Percentiles rank a stretch among this genome's conserved stretches.
These are phyloP conservation scores for Pythium phragmitis DNA, from an alignment of 352 stramenopile genomes.

Conservation along the genomic window DNA sequence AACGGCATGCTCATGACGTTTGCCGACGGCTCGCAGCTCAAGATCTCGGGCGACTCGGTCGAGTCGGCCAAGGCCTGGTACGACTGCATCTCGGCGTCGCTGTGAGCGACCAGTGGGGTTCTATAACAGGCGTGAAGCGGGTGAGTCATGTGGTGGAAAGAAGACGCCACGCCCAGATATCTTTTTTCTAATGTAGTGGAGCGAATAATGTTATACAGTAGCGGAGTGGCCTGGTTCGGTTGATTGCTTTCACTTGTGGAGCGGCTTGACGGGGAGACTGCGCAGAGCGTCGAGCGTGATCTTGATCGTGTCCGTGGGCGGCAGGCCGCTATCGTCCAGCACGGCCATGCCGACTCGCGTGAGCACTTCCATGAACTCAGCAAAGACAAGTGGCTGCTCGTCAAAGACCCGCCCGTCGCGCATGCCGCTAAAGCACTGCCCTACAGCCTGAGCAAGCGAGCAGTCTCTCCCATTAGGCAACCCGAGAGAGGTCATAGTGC, in stretches of 20 bases:
- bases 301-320: constrained; percentile 67
- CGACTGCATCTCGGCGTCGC: constrained; percentile 46
- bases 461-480: background rate
- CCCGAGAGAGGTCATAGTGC: background rate
- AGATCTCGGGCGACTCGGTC: constrained; percentile 71
- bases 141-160: background rate
- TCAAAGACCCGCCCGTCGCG: constrained; percentile 35
- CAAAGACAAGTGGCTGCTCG: constrained; percentile 60
- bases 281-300: constrained; percentile 74
- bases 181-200: constrained; percentile 13
- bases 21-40: constrained; percentile 52
- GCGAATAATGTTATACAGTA: no score
- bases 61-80: constrained; percentile 73
- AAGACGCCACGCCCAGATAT: background rate
- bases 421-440: constrained; percentile 62
- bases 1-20: constrained; percentile 75
- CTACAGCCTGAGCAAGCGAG: constrained; percentile 34
- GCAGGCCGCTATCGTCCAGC: constrained; percentile 58
- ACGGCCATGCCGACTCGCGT: constrained; percentile 61
- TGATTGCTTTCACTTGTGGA: constrained; percentile 32
- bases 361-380: constrained; percentile 71
- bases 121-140: background rate
- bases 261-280: constrained; percentile 41
- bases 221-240: background rate
- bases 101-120: background rate